A percentile compares a stretch with the other conserved stretches of the same genome.
Evolutionary conservation across 192 early-diverging fungal species (phyloP).

Genomic region (Mortierella antarctica): DNA sequence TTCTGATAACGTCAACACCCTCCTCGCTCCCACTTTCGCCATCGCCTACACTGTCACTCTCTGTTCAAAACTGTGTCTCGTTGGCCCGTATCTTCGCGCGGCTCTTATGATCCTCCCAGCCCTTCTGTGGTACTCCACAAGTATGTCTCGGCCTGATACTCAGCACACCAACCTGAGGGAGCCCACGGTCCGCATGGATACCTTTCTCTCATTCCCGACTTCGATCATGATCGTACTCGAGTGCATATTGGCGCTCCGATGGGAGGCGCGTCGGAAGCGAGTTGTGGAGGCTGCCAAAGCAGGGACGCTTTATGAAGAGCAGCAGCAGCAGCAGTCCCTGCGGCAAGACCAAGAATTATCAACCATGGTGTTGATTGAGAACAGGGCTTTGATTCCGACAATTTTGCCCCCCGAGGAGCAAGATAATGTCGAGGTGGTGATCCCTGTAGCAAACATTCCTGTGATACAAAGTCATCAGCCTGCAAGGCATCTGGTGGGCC

Average conservation of each 20-base stretch:
- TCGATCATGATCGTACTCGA: conserved; percentile 3
- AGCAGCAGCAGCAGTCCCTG: background rate
- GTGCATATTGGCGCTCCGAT: background rate
- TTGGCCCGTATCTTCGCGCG: background rate
- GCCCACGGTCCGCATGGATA: background rate
- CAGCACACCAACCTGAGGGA: too few species aligned
- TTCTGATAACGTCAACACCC: background rate
- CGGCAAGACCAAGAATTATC: too few species aligned
- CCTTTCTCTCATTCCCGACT: background rate
- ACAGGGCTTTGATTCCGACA: background rate
- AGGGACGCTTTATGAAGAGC: background rate
- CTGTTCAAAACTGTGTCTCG: background rate
- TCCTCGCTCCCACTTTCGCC: background rate
- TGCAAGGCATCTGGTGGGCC: background rate
- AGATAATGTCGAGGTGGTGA: conserved; percentile 8
- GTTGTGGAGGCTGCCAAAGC: background rate
- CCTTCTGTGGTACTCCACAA: conserved; percentile 3
- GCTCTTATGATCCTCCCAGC: background rate
- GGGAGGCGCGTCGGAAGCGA: conserved; percentile 1
- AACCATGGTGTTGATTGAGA: background rate
- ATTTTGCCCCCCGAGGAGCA: conserved; percentile 1
- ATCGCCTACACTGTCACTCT: background rate
- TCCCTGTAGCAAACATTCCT: background rate
- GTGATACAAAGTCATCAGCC: too few species aligned
- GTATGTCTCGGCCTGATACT: background rate